These are phyloP conservation scores for Lumnitzera littorea DNA, from an alignment of 345 rosid species.

Conservation along the genomic window DNA sequence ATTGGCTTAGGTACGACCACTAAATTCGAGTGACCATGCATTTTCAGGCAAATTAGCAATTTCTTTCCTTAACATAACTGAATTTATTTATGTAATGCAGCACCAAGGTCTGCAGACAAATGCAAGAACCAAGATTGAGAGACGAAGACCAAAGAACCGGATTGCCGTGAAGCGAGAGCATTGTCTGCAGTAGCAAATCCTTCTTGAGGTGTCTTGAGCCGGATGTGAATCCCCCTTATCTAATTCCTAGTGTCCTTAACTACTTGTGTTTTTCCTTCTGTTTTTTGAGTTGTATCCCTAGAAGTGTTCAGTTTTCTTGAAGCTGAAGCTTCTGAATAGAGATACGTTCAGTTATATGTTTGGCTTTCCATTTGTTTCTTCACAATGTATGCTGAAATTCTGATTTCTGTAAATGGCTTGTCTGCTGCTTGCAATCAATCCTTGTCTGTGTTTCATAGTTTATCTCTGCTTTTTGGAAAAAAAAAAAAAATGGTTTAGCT, in stretches of 20 bases:
- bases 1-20: slow-evolving; percentile 34
- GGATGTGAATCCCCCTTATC: neutral
- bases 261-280: neutral
- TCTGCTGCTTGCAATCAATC: slow-evolving; percentile 11
- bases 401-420: slow-evolving; percentile 31
- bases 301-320: slow-evolving; percentile 1
- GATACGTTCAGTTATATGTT: slow-evolving; percentile 3
- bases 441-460: slow-evolving; percentile 2
- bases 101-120: slow-evolving; percentile 48
- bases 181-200: neutral
- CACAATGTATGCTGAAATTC: slow-evolving; percentile 7
- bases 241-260: too few relatives aligned
- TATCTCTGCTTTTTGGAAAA: neutral
- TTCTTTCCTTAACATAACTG: neutral
- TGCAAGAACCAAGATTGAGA: slow-evolving; percentile 28
- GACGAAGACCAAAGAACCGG: neutral
- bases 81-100: slow-evolving; percentile 19
- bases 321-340: slow-evolving; percentile 5
- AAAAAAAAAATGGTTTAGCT: too few relatives aligned
- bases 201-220: slow-evolving; percentile 9
- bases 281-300: neutral
- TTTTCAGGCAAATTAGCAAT: neutral
- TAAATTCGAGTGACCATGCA: neutral
- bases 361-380: slow-evolving; percentile 5
- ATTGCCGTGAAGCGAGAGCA: too few relatives aligned